These are phyloP conservation scores for Talaromyces funiculosus DNA, from an alignment of 2,329 filamentous ascomycete genomes.

Conservation along the genomic window DNA sequence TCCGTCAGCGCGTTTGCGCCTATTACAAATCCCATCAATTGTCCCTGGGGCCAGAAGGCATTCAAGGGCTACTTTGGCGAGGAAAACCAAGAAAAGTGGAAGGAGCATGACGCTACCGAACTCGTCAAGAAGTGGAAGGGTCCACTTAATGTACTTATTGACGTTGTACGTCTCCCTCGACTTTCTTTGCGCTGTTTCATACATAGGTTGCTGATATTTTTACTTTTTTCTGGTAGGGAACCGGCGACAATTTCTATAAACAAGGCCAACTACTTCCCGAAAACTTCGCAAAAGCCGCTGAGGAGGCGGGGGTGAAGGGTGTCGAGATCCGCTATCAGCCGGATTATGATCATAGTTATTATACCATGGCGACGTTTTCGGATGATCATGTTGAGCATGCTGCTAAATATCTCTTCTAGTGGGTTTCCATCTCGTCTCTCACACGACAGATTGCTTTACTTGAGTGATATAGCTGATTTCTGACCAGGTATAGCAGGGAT, in stretches of 20 bases:
- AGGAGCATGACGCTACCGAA: constrained; percentile 86
- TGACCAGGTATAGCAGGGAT: background rate
- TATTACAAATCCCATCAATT: constrained; percentile 77
- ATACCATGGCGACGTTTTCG: constrained; percentile 85
- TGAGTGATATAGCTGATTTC: background rate
- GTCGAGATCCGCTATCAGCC: constrained; percentile 77
- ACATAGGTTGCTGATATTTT: constrained; percentile 36
- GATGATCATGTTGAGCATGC: constrained; percentile 89
- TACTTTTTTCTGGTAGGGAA: constrained; percentile 58
- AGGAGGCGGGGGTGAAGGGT: constrained; percentile 66
- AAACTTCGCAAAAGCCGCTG: constrained; percentile 77
- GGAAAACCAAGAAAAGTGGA: constrained; percentile 67
- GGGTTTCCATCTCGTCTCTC: constrained; percentile 20
- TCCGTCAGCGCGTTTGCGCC: constrained; percentile 87
- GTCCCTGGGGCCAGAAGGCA: constrained; percentile 93
- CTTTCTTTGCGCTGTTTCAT: background rate
- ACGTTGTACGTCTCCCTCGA: constrained; percentile 62
- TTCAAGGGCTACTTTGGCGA: constrained; percentile 85
- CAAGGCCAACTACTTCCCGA: constrained; percentile 87
- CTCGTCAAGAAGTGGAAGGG: constrained; percentile 70
- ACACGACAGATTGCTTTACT: background rate
- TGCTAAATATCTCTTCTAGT: constrained; percentile 71
- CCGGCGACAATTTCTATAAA: constrained; percentile 95
- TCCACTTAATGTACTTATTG: constrained; percentile 72
- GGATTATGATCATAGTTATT: constrained; percentile 97